Evolutionary conservation across 768 basidiomycete genomes (phyloP).

Genomic region (Leccinum disarticulatum): DNA sequence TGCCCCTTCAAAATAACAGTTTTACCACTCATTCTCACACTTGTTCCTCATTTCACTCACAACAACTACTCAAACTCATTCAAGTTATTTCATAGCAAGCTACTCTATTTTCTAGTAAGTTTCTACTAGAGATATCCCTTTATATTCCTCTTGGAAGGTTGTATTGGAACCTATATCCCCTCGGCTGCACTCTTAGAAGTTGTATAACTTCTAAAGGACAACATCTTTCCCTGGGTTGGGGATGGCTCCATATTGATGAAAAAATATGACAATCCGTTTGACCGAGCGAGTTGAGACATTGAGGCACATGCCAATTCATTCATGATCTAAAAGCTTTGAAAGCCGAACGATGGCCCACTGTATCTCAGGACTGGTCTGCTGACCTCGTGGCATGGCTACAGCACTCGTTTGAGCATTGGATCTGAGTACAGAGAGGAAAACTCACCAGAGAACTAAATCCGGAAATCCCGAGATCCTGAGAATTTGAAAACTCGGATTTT

Average conservation of each 20-base stretch:
- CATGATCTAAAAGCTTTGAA: background rate
- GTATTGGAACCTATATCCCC: no score
- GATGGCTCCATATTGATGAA: background rate
- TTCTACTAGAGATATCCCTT: no score
- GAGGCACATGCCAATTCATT: background rate
- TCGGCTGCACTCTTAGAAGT: no score
- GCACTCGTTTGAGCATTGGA: background rate
- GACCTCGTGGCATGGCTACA: background rate
- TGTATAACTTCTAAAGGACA: no score
- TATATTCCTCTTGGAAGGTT: no score
- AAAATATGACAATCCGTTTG: no score
- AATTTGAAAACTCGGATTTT: background rate
- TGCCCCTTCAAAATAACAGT: no score
- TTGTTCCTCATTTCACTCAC: no score
- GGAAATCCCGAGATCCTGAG: background rate
- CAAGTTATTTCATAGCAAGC: no score
- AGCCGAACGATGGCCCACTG: background rate
- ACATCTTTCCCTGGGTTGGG: background rate
- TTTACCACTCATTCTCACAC: no score
- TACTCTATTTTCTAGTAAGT: no score
- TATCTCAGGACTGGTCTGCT: background rate
- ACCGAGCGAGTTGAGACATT: background rate
- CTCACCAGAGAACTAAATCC: background rate
- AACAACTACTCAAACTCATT: no score
- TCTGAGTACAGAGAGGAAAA: background rate